These are phyloP conservation scores for Salvia sclarea DNA, from an alignment of 305 asterid genomes.

Conservation along the genomic window DNA sequence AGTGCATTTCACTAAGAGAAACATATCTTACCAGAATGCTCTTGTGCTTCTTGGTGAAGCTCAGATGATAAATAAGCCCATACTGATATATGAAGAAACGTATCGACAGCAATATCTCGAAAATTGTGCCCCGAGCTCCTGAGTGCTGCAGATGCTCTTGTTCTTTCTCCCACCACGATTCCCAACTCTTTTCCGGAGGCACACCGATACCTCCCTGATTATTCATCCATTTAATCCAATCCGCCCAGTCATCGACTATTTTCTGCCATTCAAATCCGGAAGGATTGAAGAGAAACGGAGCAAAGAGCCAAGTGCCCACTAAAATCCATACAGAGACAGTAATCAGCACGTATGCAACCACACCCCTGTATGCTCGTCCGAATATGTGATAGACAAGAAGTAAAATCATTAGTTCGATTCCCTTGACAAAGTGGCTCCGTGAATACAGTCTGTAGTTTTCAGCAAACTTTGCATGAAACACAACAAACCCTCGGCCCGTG, in stretches of 20 bases:
- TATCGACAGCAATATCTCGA: conserved; percentile 77
- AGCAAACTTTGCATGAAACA: conserved; percentile 90
- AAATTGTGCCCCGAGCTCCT: conserved; percentile 71
- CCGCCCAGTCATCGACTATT: conserved; percentile 92
- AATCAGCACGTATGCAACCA: conserved; percentile 69
- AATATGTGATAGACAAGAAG: conserved; percentile 88
- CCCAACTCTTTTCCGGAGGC: conserved; percentile 91
- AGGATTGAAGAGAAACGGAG: conserved; percentile 93
- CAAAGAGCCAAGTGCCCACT: conserved; percentile 94
- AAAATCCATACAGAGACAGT: conserved; percentile 87
- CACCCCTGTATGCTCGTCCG: conserved; percentile 63
- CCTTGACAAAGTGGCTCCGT: conserved; percentile 94
- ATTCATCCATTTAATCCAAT: conserved; percentile 95
- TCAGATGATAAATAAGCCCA: conserved; percentile 88
- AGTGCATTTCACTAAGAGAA: conserved; percentile 3
- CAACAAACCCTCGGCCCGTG: conserved; percentile 98
- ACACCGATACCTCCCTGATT: conserved; percentile 96
- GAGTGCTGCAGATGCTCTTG: conserved; percentile 78
- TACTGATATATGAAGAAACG: conserved; percentile 91
- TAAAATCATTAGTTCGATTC: conserved; percentile 83
- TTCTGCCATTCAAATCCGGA: conserved; percentile 99
- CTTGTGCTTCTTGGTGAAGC: conserved; percentile 49
- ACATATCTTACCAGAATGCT: conserved; percentile 63
- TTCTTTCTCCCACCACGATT: conserved; percentile 99
- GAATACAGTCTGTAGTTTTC: conserved; percentile 87